Conservation (phyloP, 1,284 basidiomycete species). For the Puccinia coronata region DNA sequence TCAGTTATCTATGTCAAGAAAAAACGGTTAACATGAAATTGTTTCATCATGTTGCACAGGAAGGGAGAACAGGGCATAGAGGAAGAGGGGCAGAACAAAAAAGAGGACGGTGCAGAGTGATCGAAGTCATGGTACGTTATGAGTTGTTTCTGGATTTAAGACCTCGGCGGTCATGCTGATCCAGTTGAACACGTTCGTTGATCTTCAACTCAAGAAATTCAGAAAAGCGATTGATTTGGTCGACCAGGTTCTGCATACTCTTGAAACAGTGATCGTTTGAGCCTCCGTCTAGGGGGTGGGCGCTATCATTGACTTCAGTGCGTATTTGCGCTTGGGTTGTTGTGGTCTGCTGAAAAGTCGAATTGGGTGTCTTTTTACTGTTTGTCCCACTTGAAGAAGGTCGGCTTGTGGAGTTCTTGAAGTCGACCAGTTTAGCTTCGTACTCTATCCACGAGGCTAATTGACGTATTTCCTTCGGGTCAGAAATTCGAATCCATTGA, state of each 20-base stretch:
- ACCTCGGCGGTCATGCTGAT: conserved; percentile 10
- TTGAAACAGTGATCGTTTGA: conserved; percentile 7
- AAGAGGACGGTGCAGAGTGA: too few relatives aligned
- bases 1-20: too few relatives aligned
- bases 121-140: too few relatives aligned
- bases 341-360: not conserved
- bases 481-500: conserved; percentile 46
- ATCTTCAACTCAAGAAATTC: conserved; percentile 47
- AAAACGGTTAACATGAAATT: too few relatives aligned
- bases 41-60: too few relatives aligned
- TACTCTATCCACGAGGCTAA: conserved; percentile 49
- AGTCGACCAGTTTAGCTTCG: conserved; percentile 46
- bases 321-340: not conserved
- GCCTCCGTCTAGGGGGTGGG: not conserved
- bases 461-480: conserved; percentile 39
- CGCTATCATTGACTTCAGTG: not conserved
- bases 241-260: conserved; percentile 14
- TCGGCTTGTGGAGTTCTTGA: conserved; percentile 1
- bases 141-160: conserved; percentile 25
- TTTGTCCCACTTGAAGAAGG: not conserved
- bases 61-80: too few relatives aligned
- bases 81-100: too few relatives aligned
- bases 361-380: not conserved
- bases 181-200: not conserved
- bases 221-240: conserved; percentile 37